Conservation (phyloP, 345 rosid species). For the Cardamine occulta region DNA sequence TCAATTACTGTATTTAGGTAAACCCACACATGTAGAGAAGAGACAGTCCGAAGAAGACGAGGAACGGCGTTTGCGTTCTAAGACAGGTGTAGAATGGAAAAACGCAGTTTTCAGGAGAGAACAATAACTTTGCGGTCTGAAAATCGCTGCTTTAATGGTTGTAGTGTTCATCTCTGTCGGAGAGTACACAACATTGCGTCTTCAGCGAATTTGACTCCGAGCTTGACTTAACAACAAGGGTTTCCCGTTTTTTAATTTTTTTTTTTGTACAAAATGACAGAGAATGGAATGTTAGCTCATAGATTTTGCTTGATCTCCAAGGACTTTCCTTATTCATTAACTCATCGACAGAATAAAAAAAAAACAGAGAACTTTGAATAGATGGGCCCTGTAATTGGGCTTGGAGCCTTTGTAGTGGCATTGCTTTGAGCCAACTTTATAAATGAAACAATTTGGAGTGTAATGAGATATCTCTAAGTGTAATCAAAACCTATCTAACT, state of each 20-base stretch:
- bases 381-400: no score
- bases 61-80: conserved; percentile 58
- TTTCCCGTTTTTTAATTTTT: neutral
- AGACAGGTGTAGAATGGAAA: conserved; percentile 66
- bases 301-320: conserved; percentile 27
- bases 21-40: conserved; percentile 30
- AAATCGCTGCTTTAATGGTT: conserved; percentile 45
- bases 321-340: conserved; percentile 2
- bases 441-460: conserved; percentile 10
- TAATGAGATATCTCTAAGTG: conserved; percentile 3
- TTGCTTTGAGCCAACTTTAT: conserved; percentile 3
- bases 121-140: conserved; percentile 42
- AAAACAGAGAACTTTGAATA: neutral
- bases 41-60: conserved; percentile 24
- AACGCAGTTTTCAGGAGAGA: conserved; percentile 40
- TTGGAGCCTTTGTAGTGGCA: neutral
- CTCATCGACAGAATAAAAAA: no score
- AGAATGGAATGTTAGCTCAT: conserved; percentile 16
- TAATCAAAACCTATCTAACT: conserved; percentile 33
- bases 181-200: conserved; percentile 21
- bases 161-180: conserved; percentile 42
- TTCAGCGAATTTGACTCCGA: neutral
- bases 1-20: neutral
- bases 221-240: neutral
- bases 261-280: neutral